A percentile compares a stretch with the other conserved stretches of the same genome.
phyloP scores from a whole-genome alignment of 116 monocot genomes.

The Zostera marina region DNA sequence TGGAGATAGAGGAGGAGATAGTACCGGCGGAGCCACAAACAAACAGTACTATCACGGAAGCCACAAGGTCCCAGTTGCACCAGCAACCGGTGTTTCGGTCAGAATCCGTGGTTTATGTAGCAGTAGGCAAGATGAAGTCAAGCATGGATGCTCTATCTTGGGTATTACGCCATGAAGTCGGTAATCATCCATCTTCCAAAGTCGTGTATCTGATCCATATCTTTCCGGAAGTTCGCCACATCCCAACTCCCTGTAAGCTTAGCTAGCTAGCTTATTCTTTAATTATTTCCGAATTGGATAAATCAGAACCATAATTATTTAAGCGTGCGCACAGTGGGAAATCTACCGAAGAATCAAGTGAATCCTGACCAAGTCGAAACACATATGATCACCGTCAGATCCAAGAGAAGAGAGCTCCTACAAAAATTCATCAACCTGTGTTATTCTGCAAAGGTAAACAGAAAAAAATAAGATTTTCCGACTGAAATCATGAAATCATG shows the following conservation, averaged over 20 bases:
- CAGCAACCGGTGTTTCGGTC: background rate
- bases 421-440: conserved; percentile 39
- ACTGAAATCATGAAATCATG: no score
- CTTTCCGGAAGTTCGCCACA: conserved; percentile 5
- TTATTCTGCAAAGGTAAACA: conserved; percentile 20
- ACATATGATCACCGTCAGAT: conserved; percentile 33
- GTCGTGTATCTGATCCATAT: conserved; percentile 6
- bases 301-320: background rate
- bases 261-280: background rate
- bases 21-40: background rate
- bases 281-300: background rate
- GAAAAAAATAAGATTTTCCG: no score
- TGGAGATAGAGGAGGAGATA: conserved; percentile 6
- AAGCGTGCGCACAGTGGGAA: conserved; percentile 34
- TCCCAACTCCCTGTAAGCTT: conserved; percentile 10
- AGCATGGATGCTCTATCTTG: conserved; percentile 7
- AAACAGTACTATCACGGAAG: no score
- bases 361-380: conserved; percentile 38
- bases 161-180: conserved; percentile 1
- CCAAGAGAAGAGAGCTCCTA: conserved; percentile 40
- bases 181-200: background rate
- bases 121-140: conserved; percentile 4
- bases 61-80: no score
- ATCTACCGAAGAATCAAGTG: conserved; percentile 21
- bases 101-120: conserved; percentile 6